Evolutionary conservation across 2,329 filamentous ascomycete genomes (phyloP).

Genomic region (Chalaropsis thielavioides): DNA sequence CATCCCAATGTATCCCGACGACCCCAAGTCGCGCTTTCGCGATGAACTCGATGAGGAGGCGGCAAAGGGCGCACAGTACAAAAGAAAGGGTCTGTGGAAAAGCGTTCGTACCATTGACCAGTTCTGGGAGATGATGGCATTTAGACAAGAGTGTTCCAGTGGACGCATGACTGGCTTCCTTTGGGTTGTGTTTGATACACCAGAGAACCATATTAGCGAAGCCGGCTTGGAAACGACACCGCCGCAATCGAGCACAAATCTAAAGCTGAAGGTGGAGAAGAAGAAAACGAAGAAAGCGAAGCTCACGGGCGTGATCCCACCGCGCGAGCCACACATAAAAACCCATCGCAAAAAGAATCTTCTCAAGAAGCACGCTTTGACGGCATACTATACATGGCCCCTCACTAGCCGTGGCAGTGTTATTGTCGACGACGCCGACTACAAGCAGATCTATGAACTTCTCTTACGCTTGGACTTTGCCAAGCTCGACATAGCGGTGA

Average conservation of each 20-base stretch:
- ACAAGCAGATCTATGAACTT: conserved; percentile 53
- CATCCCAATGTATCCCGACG: conserved; percentile 83
- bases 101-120: conserved; percentile 71
- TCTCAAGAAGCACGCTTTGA: conserved; percentile 35
- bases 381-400: conserved; percentile 53
- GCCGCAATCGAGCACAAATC: neutral
- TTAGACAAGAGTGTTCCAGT: conserved; percentile 85
- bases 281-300: conserved; percentile 33
- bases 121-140: conserved; percentile 99
- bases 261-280: conserved; percentile 21
- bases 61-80: conserved; percentile 39
- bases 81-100: conserved; percentile 58
- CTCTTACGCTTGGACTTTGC: conserved; percentile 62
- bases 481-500: conserved; percentile 44
- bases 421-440: conserved; percentile 48
- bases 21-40: conserved; percentile 82
- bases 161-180: conserved; percentile 86
- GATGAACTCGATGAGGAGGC: conserved; percentile 79
- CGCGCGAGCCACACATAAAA: conserved; percentile 52
- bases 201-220: conserved; percentile 23
- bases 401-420: conserved; percentile 45
- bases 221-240: conserved; percentile 15
- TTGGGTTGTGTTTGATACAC: conserved; percentile 66
- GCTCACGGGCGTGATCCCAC: conserved; percentile 44
- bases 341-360: conserved; percentile 37